Evolutionary conservation across 176 grass and related monocot genomes (phyloP).

Genomic region (Oryza longistaminata): DNA sequence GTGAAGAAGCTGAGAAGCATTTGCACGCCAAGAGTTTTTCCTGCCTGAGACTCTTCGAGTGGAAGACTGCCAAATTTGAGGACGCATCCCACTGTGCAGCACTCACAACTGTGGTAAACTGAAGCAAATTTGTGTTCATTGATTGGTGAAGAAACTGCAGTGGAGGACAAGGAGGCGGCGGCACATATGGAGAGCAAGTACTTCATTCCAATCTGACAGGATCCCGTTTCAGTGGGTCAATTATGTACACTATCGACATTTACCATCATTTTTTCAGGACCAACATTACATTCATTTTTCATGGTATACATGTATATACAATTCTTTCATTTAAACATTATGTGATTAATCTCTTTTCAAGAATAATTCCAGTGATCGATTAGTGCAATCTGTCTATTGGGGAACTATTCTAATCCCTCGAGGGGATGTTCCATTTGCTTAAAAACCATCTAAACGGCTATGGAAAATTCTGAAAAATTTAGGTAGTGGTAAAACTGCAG

Average conservation of each 20-base stretch:
- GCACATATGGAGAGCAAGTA: conserved; percentile 39
- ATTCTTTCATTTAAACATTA: too few relatives aligned
- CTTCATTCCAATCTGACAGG: conserved; percentile 51
- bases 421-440: too few relatives aligned
- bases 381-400: background rate
- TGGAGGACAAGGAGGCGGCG: conserved; percentile 38
- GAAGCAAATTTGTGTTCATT: conserved; percentile 58
- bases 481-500: too few relatives aligned
- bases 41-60: conserved; percentile 73
- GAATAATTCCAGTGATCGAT: too few relatives aligned
- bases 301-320: background rate
- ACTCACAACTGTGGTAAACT: conserved; percentile 39
- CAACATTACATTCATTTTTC: background rate
- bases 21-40: conserved; percentile 50
- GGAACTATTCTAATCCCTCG: too few relatives aligned
- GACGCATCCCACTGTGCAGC: conserved; percentile 43
- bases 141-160: conserved; percentile 64
- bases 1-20: conserved; percentile 51
- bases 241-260: background rate
- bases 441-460: too few relatives aligned
- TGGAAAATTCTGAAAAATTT: too few relatives aligned
- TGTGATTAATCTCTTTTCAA: too few relatives aligned
- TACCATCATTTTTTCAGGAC: background rate
- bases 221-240: background rate
- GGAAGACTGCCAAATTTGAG: conserved; percentile 57